A percentile compares a stretch with the other conserved stretches of the same genome.
phyloP scores from a whole-genome alignment of 345 rosid genomes.

The Draba incana region DNA sequence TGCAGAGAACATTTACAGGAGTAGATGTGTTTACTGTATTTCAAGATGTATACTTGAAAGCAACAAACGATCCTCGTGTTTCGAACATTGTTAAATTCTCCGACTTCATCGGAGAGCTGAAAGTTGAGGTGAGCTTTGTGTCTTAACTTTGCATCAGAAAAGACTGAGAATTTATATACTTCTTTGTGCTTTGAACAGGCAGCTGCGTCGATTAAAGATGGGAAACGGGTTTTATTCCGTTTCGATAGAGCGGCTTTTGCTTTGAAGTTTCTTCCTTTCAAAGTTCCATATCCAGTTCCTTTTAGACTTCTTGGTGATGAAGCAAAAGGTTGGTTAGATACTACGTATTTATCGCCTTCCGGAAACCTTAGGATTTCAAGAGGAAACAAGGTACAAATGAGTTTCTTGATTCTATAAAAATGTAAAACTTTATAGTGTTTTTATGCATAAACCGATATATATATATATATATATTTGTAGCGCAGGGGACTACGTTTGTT shows the following conservation, averaged over 20 bases:
- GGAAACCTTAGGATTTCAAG: slow-evolving; percentile 91
- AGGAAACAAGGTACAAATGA: slow-evolving; percentile 83
- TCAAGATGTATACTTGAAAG: slow-evolving; percentile 82
- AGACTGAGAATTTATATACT: neutral
- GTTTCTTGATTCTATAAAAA: slow-evolving; percentile 25
- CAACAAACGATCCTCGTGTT: slow-evolving; percentile 82
- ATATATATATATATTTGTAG: slow-evolving; percentile 64
- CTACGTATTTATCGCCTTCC: slow-evolving; percentile 75
- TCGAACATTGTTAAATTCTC: slow-evolving; percentile 86
- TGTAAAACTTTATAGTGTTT: neutral
- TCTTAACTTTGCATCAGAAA: neutral
- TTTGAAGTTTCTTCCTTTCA: slow-evolving; percentile 81
- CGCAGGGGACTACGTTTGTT: slow-evolving; percentile 97
- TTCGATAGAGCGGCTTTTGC: slow-evolving; percentile 86
- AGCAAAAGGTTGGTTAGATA: slow-evolving; percentile 95
- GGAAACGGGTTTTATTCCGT: slow-evolving; percentile 65
- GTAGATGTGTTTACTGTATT: slow-evolving; percentile 80
- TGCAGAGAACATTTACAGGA: slow-evolving; percentile 95
- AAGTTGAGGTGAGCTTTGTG: slow-evolving; percentile 67
- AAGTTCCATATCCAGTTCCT: slow-evolving; percentile 96
- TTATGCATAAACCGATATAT: slow-evolving; percentile 26
- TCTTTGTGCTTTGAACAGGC: slow-evolving; percentile 52
- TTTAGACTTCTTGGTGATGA: slow-evolving; percentile 97
- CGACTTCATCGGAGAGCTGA: slow-evolving; percentile 82
- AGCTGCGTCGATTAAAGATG: slow-evolving; percentile 69